Conservation (phyloP, 768 basidiomycete genomes). For the Mycena amicta region DNA sequence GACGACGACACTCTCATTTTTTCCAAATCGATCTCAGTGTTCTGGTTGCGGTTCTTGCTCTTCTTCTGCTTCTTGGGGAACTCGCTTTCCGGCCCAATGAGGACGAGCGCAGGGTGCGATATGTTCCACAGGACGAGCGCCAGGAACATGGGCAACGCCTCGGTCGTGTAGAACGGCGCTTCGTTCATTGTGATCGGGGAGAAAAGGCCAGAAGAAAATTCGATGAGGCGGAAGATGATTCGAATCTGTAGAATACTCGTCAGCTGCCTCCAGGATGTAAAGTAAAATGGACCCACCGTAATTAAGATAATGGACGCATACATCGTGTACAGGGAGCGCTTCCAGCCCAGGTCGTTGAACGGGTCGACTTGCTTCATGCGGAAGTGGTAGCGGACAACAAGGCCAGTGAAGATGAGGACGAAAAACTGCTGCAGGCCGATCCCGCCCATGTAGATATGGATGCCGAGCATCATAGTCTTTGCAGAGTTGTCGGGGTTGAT, state of each 20-base stretch:
- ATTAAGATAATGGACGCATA: slow-evolving; percentile 20
- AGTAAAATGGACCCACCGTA: slow-evolving; percentile 9
- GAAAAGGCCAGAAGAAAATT: slow-evolving; percentile 13
- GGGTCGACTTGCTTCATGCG: background rate
- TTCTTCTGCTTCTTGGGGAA: background rate
- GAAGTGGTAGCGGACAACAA: slow-evolving; percentile 14
- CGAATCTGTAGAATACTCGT: slow-evolving; percentile 5
- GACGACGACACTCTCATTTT: no score
- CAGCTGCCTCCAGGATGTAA: background rate
- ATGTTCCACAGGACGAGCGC: slow-evolving; percentile 7
- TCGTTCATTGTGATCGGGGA: slow-evolving; percentile 19
- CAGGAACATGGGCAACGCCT: slow-evolving; percentile 3
- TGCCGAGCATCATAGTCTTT: slow-evolving; percentile 10
- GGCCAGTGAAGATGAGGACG: slow-evolving; percentile 20
- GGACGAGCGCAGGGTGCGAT: background rate
- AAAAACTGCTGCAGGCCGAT: slow-evolving; percentile 27
- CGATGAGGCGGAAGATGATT: slow-evolving; percentile 19
- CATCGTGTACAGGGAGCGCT: slow-evolving; percentile 12
- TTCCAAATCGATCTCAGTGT: background rate
- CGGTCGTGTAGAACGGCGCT: slow-evolving; percentile 9
- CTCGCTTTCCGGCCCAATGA: background rate
- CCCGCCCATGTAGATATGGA: slow-evolving; percentile 27
- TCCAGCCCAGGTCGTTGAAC: slow-evolving; percentile 3
- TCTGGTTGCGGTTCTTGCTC: background rate
- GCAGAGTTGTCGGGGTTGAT: slow-evolving; percentile 5